Base-by-base conservation (phyloP, 2,329 filamentous ascomycete genomes). In the Fusarium agapanthi region DNA sequence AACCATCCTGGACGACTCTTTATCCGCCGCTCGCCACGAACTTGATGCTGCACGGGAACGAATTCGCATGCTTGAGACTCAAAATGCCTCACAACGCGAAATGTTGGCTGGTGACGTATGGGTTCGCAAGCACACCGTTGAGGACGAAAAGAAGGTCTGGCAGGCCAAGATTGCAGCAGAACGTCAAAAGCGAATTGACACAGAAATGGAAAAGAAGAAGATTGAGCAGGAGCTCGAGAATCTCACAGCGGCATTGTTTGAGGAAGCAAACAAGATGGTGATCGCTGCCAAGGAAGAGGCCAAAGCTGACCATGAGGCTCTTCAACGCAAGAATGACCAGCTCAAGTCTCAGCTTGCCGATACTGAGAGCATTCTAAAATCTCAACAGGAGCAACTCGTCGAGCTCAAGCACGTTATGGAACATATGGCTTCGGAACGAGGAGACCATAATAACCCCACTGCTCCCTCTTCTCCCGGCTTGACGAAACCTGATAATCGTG, bases 261-360 rank as follows among this genome's bases (percentile, higher is more conserved):
- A 98, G 80, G 95, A 99, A 85, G 96, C 96, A 55, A 98, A 99
- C 84, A 95, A 93, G 87, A 98, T 99, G 95, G 96, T 99, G 58
- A 93, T 95, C 44, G 80, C 77, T 22, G 95, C 95, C 41, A 94
- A 97, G 79, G 94, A 95, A 80, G 94, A 97, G 69, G 95, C 96
- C 14, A 91, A 95, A 69, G 91, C 89, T 72, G 94, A 98, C 76
- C 92, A 94, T 41, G 95, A 98, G 74, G 88, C 88, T 9, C 85
- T 95, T 45, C 91, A 95, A 64, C 93, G 92, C 78, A 94, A 94
- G 79, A 97, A 96, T 77, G 94, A 97, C 64, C 94, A 97, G 81
- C 88, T 98, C 57, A 93, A 90, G 77, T 88, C 92, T 32, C 95
- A 98, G 81, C 86, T 99, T 59, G 90, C 90, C 63, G 95, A 99